Evolutionary conservation across 495 filamentous ascomycete genomes (phyloP), one percentile per base, ranked within the genome.

Genomic region (Daldinia vernicosa): DNA sequence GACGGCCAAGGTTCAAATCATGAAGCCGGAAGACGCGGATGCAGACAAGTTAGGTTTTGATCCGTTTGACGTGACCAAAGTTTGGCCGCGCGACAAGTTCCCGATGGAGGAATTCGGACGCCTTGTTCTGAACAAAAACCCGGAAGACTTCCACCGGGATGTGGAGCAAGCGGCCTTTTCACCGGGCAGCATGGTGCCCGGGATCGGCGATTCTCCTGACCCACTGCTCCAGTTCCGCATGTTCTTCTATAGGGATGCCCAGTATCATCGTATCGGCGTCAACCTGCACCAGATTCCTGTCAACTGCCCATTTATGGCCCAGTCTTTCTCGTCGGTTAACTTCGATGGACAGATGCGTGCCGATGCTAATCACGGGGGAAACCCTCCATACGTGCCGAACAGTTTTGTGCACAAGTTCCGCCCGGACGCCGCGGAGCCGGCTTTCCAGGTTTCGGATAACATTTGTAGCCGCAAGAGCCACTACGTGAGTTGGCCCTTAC

Each of bases 141-240:
- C 85, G 0, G 84, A 92, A 67, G 89, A 92, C 77, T 92, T 87
- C 83, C 87, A 89, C 62, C 84, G 84, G 61, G 88, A 91, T 68
- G 90, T 97, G 57, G 93, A 97, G 82, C 93, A 97, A 77, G 89
- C 89, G 15, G 91, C 93, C n/a, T 97, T 95, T 85, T 92, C 90
- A 22, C 93, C 93, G 27, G 87, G 89, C 1, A 89, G 92, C 75
- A 81, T 95, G 83, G 81, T 85, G 0, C 88, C 88, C 0, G 88
- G 88, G 30, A 84, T 89, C 63, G 87, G 86, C 74, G 84, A 85
- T 12, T 93, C 91, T 3, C 89, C 90, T 63, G 92, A 94, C 74
- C 91, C 92, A 0, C 86, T 95, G 63, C 86, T 95, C 4, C 91
- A 94, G 76, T 86, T 85, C 71, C 90, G 92, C 74, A 87, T 94